Conservation (phyloP, 176 grass and related monocot genomes). For the Leersia perrieri region DNA sequence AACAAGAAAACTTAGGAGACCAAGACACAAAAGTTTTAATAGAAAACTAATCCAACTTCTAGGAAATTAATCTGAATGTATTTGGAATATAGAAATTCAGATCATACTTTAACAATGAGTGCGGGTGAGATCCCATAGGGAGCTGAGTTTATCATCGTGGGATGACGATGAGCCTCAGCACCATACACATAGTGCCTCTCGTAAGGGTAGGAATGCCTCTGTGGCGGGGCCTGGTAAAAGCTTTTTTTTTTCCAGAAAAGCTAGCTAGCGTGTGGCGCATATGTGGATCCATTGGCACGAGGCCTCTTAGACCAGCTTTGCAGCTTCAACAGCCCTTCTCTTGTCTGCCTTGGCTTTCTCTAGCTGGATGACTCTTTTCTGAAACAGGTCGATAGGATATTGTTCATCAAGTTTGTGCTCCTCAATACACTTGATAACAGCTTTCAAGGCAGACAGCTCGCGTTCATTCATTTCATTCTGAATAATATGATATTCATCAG, state of each 20-base stretch:
- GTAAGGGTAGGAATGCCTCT: conserved; percentile 64
- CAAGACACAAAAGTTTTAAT: no score
- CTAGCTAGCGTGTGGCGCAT: conserved; percentile 44
- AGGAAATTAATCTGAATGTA: no score
- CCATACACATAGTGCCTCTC: conserved; percentile 70
- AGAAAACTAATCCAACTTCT: no score
- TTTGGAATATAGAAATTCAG: no score
- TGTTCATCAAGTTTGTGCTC: conserved; percentile 81
- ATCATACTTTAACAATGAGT: no score
- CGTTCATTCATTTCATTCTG: conserved; percentile 89
- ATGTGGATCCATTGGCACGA: conserved; percentile 60
- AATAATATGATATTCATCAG: conserved; percentile 14
- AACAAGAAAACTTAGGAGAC: no score
- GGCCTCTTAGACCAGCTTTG: conserved; percentile 90
- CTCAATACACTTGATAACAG: conserved; percentile 78
- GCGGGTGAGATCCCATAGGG: conserved; percentile 59
- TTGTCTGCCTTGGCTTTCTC: conserved; percentile 99
- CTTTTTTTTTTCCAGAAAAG: conserved; percentile 74
- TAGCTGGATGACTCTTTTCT: conserved; percentile 71
- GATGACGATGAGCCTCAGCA: conserved; percentile 61
- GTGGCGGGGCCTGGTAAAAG: conserved; percentile 68
- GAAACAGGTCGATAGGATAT: conserved; percentile 62
- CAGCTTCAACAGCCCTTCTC: conserved; percentile 70
- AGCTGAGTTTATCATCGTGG: conserved; percentile 43
- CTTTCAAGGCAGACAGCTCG: conserved; percentile 74